Base-by-base conservation (phyloP, 257 asterid species). In the Solanum rostratum region DNA sequence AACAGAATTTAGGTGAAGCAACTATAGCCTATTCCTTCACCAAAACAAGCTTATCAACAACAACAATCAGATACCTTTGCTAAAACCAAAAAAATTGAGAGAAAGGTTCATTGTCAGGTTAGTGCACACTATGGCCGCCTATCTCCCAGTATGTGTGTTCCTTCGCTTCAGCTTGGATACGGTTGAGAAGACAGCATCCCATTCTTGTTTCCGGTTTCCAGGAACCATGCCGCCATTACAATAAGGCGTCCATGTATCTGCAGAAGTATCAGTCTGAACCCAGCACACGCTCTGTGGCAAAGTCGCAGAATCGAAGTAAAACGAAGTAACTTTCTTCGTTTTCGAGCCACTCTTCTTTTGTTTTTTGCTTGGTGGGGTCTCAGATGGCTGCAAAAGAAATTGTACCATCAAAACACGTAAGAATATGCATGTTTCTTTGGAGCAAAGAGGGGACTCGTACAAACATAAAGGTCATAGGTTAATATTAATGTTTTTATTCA, bases 301-400 rank as follows among this genome's bases (percentile, higher is more conserved):
- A 53, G 85, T 89, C 66, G 30, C 52, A 33, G 87, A 89, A 45
- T 89, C 91, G n/a, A 86, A 88, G 33, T 84, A 82, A 16, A 88
- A 15, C 7, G 80, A 59, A 3, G 88, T 69, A 24, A 86, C 53
- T 45, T 89, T 78, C 79, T 50, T 76, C 13, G 62, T 3, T 66
- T 85, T 87, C 4, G 82, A 20, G 59, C 81, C 83, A 79, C 85
- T 86, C 66, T 65, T 71, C 80, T 71, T 82, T 87, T 41, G 57
- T 81, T 70, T 88, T 6, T 81, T 69, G 59, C 69, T 80, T 27
- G 60, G 15, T 24, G 79, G 81, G 24, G 79, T 83, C 70, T 62
- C 87, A 15, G 88, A 83, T 53, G 86, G 69, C 92, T 89, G 86
- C 81, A 49, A 74, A 79, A 66, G 22, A 57, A 30, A 45, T 46